phyloP scores from a whole-genome alignment of 2,329 filamentous ascomycete genomes.

The Cadophora luteo-olivacea region DNA sequence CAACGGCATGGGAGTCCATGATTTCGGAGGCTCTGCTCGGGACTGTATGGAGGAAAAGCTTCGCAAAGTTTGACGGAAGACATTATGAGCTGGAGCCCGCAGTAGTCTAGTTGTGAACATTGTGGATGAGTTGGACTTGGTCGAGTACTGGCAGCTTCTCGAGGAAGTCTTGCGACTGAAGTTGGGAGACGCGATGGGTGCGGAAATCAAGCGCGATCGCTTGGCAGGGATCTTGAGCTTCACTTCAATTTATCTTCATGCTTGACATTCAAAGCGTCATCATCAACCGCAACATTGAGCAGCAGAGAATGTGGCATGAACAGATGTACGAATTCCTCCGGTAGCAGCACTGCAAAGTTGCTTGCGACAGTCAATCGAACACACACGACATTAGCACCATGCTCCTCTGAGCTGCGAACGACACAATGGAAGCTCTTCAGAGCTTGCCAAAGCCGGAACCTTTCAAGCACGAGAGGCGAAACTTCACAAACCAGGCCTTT shows the following conservation, averaged over 20 bases:
- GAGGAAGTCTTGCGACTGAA: conserved; percentile 1
- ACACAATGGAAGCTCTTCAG: neutral
- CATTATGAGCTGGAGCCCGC: conserved; percentile 37
- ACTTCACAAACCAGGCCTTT: neutral
- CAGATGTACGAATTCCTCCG: conserved; percentile 34
- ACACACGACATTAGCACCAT: neutral
- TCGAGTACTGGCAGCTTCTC: neutral
- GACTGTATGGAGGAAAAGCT: conserved; percentile 37
- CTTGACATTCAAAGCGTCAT: conserved; percentile 5
- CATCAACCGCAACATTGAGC: neutral
- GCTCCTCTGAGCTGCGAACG: neutral
- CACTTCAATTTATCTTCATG: conserved; percentile 14
- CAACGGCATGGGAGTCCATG: conserved; percentile 55
- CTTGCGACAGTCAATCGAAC: conserved; percentile 17
- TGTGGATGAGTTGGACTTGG: conserved; percentile 15
- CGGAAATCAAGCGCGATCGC: conserved; percentile 30
- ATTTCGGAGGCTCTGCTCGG: conserved; percentile 43
- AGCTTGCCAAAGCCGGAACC: neutral
- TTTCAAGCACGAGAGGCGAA: neutral
- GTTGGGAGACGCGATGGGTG: conserved; percentile 30
- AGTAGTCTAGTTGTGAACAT: conserved; percentile 42
- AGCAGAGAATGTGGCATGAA: conserved; percentile 40
- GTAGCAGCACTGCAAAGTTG: conserved; percentile 34
- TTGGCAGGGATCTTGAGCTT: conserved; percentile 21
- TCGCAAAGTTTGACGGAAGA: conserved; percentile 31